Evolutionary conservation across 2,329 filamentous ascomycete species (phyloP).

Genomic region (Teratosphaeriaceae sp.): DNA sequence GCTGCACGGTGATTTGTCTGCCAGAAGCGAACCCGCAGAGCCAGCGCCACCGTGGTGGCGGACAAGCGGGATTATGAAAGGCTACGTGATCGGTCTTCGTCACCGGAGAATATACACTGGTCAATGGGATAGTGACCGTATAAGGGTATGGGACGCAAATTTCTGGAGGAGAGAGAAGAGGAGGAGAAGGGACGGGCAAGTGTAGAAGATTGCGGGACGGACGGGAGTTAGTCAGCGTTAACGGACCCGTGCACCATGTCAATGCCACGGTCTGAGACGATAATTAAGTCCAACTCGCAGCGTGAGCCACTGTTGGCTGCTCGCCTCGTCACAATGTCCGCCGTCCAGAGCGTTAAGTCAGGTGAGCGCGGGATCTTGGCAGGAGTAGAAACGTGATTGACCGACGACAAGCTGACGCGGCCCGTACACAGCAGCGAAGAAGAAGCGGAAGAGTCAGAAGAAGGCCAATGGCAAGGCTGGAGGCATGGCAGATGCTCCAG

Average conservation of each 20-base stretch:
- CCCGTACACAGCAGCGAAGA: constrained; percentile 32
- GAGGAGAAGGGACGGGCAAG: background rate
- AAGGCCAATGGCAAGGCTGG: constrained; percentile 43
- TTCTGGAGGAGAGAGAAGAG: constrained; percentile 2
- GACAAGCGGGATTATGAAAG: constrained; percentile 5
- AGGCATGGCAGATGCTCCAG: constrained; percentile 30
- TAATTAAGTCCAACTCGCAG: too few species aligned
- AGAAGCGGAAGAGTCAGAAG: constrained; percentile 52
- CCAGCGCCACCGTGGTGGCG: background rate
- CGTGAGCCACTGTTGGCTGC: background rate
- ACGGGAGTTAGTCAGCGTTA: background rate
- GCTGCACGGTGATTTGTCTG: background rate
- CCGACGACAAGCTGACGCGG: constrained; percentile 14
- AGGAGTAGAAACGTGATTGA: background rate
- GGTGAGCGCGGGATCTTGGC: constrained; percentile 7
- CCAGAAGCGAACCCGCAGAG: background rate
- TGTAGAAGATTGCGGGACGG: background rate
- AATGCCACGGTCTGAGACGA: too few species aligned
- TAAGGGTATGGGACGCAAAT: constrained; percentile 3
- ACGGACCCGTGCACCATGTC: too few species aligned
- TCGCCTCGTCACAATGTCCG: constrained; percentile 9
- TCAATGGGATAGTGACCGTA: constrained; percentile 1
- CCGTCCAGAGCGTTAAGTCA: constrained; percentile 11
- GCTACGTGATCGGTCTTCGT: background rate
- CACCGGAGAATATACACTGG: constrained; percentile 5